Conservation (phyloP, 805 yeast species). For the Saturnispora halmiae region DNA sequence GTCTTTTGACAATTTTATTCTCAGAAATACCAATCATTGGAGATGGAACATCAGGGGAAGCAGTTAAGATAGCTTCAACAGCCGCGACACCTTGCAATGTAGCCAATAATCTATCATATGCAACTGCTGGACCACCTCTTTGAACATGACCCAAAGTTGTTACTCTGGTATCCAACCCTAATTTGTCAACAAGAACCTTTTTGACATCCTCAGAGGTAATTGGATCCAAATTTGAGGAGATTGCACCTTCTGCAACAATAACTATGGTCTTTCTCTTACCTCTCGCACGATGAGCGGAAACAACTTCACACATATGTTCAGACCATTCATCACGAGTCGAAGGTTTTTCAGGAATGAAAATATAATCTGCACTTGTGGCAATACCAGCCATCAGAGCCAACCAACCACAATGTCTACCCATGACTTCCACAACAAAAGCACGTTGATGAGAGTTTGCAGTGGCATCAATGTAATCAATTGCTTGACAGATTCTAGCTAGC, state of each 20-base stretch:
- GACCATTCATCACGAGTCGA: slow-evolving; percentile 57
- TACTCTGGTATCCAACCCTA: slow-evolving; percentile 70
- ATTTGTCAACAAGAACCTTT: slow-evolving; percentile 46
- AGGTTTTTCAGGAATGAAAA: slow-evolving; percentile 74
- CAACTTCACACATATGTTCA: slow-evolving; percentile 55
- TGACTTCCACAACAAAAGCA: slow-evolving; percentile 77
- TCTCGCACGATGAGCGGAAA: slow-evolving; percentile 52
- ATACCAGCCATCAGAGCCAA: slow-evolving; percentile 74
- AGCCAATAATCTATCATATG: slow-evolving; percentile 62
- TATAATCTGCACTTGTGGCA: slow-evolving; percentile 71
- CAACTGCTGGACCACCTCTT: slow-evolving; percentile 77
- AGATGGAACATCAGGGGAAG: slow-evolving; percentile 62
- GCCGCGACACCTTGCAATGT: slow-evolving; percentile 80
- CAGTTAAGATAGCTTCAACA: slow-evolving; percentile 61
- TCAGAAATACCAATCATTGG: slow-evolving; percentile 71
- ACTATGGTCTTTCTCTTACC: slow-evolving; percentile 76
- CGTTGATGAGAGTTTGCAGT: slow-evolving; percentile 78
- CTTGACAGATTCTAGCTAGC: slow-evolving; percentile 61
- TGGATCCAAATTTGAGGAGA: slow-evolving; percentile 57
- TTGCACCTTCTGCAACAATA: slow-evolving; percentile 80
- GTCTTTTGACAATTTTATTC: slow-evolving; percentile 57
- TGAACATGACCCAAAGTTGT: slow-evolving; percentile 76
- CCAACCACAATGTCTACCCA: slow-evolving; percentile 93
- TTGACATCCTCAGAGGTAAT: slow-evolving; percentile 59
- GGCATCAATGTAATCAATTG: slow-evolving; percentile 74